Conservation (phyloP, 2,329 filamentous ascomycete genomes). For the Proliferodiscus dingleyae region DNA sequence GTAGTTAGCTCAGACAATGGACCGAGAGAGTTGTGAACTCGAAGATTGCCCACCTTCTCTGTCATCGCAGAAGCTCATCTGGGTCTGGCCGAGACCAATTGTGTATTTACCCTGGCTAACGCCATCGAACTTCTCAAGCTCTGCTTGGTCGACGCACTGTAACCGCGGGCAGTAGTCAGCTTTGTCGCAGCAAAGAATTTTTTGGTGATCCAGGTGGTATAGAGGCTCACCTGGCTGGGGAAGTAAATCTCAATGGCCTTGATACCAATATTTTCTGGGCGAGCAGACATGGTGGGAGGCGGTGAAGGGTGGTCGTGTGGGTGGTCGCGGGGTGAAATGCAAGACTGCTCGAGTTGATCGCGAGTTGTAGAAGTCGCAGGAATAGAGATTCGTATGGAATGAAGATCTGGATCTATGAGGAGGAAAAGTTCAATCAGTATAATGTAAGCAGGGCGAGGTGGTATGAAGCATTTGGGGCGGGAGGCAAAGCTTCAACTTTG, state of each 20-base stretch:
- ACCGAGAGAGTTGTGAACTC: background rate
- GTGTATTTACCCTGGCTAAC: slow-evolving; percentile 81
- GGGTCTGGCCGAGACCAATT: slow-evolving; percentile 84
- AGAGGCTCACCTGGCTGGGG: slow-evolving; percentile 67
- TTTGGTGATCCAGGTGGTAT: too few relatives aligned
- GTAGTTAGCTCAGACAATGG: slow-evolving; percentile 7
- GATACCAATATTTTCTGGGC: slow-evolving; percentile 84
- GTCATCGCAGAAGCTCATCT: slow-evolving; percentile 90
- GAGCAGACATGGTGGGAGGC: slow-evolving; percentile 56
- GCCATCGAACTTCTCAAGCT: slow-evolving; percentile 84
- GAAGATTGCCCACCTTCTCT: slow-evolving; percentile 61
- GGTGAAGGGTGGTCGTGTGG: slow-evolving; percentile 17
- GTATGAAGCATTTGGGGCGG: too few relatives aligned
- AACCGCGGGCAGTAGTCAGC: slow-evolving; percentile 17
- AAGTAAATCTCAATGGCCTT: slow-evolving; percentile 92
- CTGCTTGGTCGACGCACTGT: slow-evolving; percentile 77
- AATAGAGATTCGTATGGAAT: too few relatives aligned
- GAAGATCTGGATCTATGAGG: too few relatives aligned
- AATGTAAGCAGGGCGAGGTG: too few relatives aligned
- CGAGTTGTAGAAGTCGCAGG: background rate
- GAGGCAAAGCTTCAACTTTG: too few relatives aligned
- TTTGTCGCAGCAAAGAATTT: background rate
- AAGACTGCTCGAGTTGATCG: background rate
- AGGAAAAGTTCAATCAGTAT: too few relatives aligned
- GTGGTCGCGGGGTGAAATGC: background rate